A percentile compares a stretch with the other conserved stretches of the same genome.
Evolutionary conservation across 768 basidiomycete species (phyloP).

Genomic region (Boletus speciosus): DNA sequence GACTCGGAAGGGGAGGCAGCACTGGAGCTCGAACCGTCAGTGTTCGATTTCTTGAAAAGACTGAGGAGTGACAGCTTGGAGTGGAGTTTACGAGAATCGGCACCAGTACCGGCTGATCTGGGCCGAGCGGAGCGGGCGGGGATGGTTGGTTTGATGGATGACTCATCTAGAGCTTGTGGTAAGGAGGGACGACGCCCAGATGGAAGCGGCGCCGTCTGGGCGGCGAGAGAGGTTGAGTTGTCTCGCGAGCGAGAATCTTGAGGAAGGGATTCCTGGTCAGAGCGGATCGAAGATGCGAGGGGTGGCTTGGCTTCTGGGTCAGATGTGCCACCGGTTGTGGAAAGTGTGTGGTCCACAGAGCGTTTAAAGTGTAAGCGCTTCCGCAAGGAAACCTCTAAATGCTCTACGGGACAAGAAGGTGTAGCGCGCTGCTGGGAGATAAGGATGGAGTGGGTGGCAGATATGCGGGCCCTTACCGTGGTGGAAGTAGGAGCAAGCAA

Average conservation of each 20-base stretch:
- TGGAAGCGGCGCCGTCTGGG: constrained; percentile 21
- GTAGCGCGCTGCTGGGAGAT: constrained; percentile 16
- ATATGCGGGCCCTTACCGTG: not conserved
- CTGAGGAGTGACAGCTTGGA: constrained; percentile 74
- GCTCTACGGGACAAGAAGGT: constrained; percentile 26
- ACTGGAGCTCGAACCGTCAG: constrained; percentile 36
- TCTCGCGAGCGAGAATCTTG: constrained; percentile 4
- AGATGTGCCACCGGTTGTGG: constrained; percentile 36
- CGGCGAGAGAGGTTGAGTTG: not conserved
- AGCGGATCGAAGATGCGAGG: constrained; percentile 1
- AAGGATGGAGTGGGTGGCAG: constrained; percentile 17
- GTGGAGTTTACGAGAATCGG: constrained; percentile 54
- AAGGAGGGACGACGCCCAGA: constrained; percentile 65
- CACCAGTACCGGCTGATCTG: constrained; percentile 67
- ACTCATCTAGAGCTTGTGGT: constrained; percentile 46
- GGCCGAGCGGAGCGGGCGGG: constrained; percentile 49
- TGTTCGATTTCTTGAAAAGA: constrained; percentile 63
- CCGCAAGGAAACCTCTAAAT: constrained; percentile 32
- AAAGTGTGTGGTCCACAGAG: constrained; percentile 70
- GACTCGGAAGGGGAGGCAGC: constrained; percentile 31
- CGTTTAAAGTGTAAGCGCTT: constrained; percentile 68
- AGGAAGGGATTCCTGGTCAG: constrained; percentile 15
- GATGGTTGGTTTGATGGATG: constrained; percentile 32
- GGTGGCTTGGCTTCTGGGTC: constrained; percentile 28
- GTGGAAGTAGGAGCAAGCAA: constrained; percentile 52